phyloP scores from a whole-genome alignment of 257 asterid genomes.

The Fraxinus cuspidata region DNA sequence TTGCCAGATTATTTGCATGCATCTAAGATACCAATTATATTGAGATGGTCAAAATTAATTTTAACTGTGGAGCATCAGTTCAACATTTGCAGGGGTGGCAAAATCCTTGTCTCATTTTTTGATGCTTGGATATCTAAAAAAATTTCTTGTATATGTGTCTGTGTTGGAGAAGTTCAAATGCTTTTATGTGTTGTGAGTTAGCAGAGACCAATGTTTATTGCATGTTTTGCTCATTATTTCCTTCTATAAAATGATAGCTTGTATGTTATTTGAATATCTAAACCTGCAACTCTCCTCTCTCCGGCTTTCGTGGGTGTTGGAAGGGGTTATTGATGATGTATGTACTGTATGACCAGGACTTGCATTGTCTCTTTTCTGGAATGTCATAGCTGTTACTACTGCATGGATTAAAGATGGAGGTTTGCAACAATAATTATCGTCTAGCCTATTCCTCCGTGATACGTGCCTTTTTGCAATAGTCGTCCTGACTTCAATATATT shows the following conservation, averaged over 20 bases:
- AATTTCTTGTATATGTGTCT: not conserved
- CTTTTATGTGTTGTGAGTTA: not conserved
- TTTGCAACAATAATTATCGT: not conserved
- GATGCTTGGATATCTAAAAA: not conserved
- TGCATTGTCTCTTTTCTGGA: conserved; percentile 12
- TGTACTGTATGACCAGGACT: conserved; percentile 17
- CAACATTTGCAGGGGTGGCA: not conserved
- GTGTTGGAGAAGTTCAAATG: not conserved
- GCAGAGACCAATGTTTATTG: not conserved
- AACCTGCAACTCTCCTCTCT: not conserved
- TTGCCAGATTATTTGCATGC: not conserved
- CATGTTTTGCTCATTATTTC: conserved; percentile 4
- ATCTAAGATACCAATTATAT: not conserved
- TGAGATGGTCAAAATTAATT: not conserved
- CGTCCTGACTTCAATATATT: not conserved
- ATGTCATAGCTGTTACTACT: conserved; percentile 13
- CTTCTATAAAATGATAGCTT: not conserved
- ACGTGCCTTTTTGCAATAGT: not conserved
- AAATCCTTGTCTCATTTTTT: not conserved
- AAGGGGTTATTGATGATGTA: not conserved
- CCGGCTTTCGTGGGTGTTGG: not conserved
- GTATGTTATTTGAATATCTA: not conserved
- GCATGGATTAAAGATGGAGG: conserved; percentile 28
- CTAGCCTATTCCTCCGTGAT: not conserved
- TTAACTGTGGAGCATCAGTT: not conserved